Base-by-base conservation (phyloP, 352 stramenopile species). In the Globisporangium uncinulatum region DNA sequence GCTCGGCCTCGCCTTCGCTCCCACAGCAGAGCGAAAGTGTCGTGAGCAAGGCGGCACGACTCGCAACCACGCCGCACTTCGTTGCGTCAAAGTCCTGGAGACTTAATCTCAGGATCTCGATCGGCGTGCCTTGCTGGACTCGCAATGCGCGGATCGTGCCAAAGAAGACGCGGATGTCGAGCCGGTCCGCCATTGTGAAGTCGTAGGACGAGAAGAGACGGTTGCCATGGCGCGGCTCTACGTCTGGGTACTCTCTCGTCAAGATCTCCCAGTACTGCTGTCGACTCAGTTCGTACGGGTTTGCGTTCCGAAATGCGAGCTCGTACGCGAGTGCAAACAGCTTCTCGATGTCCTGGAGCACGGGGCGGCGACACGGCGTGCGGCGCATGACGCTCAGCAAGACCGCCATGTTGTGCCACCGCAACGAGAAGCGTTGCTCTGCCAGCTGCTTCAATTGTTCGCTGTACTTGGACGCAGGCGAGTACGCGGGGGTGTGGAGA, bases 291-390 rank as follows among this genome's bases (percentile, higher is more conserved):
- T 69, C 63, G 24, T 61, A 47, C 13, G 66, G 59, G 29, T 67
- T 49, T 5, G 60, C 39, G 21, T 86, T 86, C 24, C 72, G 65
- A 6, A 72, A 65, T 3, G 67, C 66, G n/a, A 88, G 53, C 46
- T 88, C 78, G 32, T 73, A 75, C 32, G 73, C 67, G 31, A 83
- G 59, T 9, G 62, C 56, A 9, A 82, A 69, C 1, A 88, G 53
- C 58, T 88, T 88, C 46, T 88, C 78, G 49, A 88, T 74, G 54
- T 88, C 78, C 54, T 88, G 74, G 7, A 88, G 56, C 32, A 88
- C 78, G 0, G 78, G 78, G 0, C 75, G 67, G 20, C 78, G 63
- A 36, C 78, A 86, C 0, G 75, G 73, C 8, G 78, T 88, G 21
- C 69, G 70, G 17, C 69, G 64, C 78, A 88, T 86, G 4, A 73